Percentiles rank a stretch among this genome's conserved stretches.
Evolutionary conservation across 257 asterid genomes (phyloP).

Genomic region (Avicennia marina): DNA sequence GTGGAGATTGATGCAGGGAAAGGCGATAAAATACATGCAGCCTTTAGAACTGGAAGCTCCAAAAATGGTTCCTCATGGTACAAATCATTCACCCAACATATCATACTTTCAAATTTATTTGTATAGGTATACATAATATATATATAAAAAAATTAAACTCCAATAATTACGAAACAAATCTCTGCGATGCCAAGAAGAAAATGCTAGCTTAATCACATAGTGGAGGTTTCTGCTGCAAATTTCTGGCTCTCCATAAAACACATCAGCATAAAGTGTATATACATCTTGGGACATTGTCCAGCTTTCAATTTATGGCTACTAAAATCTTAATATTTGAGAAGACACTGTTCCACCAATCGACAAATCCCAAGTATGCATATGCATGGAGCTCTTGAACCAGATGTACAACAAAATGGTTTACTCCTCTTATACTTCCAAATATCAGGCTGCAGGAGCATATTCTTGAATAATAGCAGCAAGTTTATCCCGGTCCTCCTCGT

Average conservation of each 20-base stretch:
- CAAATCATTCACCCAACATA: no score
- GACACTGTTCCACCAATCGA: not conserved
- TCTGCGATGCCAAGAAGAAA: conserved; percentile 3
- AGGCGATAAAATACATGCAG: no score
- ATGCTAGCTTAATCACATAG: not conserved
- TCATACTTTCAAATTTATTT: no score
- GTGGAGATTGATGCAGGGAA: no score
- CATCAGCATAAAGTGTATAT: conserved; percentile 7
- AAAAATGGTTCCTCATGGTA: no score
- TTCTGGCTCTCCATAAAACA: conserved; percentile 20
- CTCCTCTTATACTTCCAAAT: no score
- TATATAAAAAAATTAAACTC: no score
- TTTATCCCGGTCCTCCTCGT: conserved; percentile 70
- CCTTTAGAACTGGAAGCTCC: no score
- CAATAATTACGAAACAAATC: not conserved
- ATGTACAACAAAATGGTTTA: conserved; percentile 37
- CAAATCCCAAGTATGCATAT: conserved; percentile 9
- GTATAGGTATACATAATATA: no score
- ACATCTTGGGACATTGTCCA: conserved; percentile 22
- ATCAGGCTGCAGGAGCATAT: conserved; percentile 46
- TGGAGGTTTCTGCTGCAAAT: conserved; percentile 13
- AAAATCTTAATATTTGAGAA: not conserved
- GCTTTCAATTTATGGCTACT: conserved; percentile 1
- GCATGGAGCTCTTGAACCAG: conserved; percentile 22
- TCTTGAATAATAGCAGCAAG: conserved; percentile 78